Conservation (phyloP, 2,329 filamentous ascomycete genomes). For the Beauveria australis region DNA sequence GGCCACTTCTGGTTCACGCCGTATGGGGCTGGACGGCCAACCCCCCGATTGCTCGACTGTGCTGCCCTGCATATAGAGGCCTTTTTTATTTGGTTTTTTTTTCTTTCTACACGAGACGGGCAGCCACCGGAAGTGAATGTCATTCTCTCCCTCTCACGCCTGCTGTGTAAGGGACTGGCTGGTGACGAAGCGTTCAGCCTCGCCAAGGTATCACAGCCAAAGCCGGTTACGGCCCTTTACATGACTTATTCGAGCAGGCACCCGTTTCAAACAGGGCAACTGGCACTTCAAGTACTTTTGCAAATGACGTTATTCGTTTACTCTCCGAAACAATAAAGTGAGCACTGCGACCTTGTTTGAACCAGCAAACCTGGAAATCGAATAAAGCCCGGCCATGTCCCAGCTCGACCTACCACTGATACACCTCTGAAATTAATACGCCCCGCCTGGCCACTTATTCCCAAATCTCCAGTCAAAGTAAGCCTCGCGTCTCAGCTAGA, state of each 20-base stretch:
- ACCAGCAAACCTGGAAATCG: background rate
- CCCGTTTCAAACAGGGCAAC: background rate
- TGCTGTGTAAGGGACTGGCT: background rate
- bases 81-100: background rate
- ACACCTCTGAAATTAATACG: background rate
- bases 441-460: constrained; percentile 3
- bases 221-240: background rate
- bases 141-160: background rate
- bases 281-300: too few relatives aligned
- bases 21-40: background rate
- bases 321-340: too few relatives aligned
- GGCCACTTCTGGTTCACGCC: background rate
- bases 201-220: background rate
- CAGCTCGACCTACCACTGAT: background rate
- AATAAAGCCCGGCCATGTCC: background rate
- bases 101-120: background rate
- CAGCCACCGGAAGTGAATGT: background rate
- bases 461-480: background rate
- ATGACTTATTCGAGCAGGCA: too few relatives aligned
- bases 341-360: too few relatives aligned
- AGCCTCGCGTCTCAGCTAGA: constrained; percentile 8
- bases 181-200: background rate
- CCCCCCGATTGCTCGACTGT: background rate
- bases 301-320: too few relatives aligned
- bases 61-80: constrained; percentile 3